Evolutionary conservation across 306 rosid species (phyloP).

Genomic region (Acmispon strigosus): DNA sequence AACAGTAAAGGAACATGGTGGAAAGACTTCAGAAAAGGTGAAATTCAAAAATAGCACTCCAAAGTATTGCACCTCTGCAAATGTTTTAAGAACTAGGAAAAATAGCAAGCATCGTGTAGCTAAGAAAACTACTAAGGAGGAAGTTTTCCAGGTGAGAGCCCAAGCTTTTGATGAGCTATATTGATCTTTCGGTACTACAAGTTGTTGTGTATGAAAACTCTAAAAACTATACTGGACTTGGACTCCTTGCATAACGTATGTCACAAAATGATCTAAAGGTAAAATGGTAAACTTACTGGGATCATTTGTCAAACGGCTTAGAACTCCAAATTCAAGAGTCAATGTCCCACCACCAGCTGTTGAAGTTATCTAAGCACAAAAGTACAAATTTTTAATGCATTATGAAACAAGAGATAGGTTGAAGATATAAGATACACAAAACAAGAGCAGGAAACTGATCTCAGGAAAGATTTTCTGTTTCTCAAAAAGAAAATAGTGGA

Average conservation of each 20-base stretch:
- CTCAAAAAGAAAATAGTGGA: conserved; percentile 5
- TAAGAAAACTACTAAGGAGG: neutral
- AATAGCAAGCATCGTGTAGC: neutral
- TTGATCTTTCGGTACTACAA: neutral
- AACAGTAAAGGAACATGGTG: neutral
- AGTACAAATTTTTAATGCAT: conserved; percentile 14
- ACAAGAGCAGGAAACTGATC: neutral
- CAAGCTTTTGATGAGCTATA: neutral
- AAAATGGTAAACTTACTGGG: conserved; percentile 58
- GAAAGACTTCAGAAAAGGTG: neutral
- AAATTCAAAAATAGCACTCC: neutral
- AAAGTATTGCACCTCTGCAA: neutral
- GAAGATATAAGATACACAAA: neutral
- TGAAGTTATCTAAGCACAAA: conserved; percentile 73
- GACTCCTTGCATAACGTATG: neutral
- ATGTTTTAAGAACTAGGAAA: neutral
- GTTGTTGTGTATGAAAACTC: neutral
- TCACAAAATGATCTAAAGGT: conserved; percentile 5
- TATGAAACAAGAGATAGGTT: conserved; percentile 1
- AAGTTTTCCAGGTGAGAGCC: neutral
- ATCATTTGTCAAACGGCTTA: conserved; percentile 88
- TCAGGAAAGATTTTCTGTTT: neutral
- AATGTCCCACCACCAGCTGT: conserved; percentile 99
- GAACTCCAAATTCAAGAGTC: conserved; percentile 93
- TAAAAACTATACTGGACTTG: neutral